phyloP scores from a whole-genome alignment of 2,329 filamentous ascomycete genomes.

The Colletotrichum sp. region DNA sequence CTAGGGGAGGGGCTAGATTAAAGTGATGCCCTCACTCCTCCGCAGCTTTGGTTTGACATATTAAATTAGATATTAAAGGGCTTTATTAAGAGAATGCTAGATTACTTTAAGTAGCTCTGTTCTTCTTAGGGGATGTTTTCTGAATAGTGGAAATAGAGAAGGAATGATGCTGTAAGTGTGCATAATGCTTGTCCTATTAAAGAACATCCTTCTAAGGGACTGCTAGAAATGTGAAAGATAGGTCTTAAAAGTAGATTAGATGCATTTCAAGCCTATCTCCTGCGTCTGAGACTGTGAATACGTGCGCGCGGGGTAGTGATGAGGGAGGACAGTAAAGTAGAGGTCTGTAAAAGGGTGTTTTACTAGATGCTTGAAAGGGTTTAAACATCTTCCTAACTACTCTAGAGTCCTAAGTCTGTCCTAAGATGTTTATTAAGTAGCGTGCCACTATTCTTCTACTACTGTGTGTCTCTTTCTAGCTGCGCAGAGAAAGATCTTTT shows the following conservation, averaged over 20 bases:
- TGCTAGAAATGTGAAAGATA: neutral
- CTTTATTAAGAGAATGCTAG: neutral
- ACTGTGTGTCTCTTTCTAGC: neutral
- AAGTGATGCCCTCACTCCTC: rapidly evolving
- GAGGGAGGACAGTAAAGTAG: neutral
- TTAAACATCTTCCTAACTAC: rapidly evolving
- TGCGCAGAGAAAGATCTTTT: neutral
- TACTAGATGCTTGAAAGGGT: rapidly evolving
- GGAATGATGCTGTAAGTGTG: neutral
- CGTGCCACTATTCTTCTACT: neutral
- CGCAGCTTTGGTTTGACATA: neutral
- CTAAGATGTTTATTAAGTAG: rapidly evolving
- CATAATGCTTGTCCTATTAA: rapidly evolving
- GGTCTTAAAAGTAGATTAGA: rapidly evolving
- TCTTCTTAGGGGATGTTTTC: neutral
- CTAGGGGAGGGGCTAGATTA: neutral
- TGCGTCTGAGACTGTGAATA: neutral
- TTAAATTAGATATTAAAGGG: neutral
- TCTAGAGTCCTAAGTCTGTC: neutral
- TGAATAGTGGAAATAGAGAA: rapidly evolving
- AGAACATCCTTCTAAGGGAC: neutral
- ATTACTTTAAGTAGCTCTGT: neutral
- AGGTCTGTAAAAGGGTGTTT: neutral
- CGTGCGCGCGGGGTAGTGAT: neutral
- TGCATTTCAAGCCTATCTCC: neutral